phyloP scores from a whole-genome alignment of 78 protist species.

The Dictyostelium intermedium region DNA sequence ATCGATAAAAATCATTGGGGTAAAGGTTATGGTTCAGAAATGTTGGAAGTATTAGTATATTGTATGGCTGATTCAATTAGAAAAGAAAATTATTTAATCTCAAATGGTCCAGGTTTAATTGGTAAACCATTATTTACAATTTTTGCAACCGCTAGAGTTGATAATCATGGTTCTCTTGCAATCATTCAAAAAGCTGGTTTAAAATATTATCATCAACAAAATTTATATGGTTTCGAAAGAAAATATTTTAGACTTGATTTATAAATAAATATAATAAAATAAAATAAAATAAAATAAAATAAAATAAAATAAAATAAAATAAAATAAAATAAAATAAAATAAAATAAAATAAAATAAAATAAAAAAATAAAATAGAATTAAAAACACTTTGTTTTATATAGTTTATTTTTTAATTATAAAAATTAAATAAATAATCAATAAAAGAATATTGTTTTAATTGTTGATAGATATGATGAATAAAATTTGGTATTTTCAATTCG shows the following conservation, averaged over 20 bases:
- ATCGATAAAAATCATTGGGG: not conserved
- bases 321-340: too few species aligned
- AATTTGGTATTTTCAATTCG: slow-evolving; percentile 4
- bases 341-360: too few species aligned
- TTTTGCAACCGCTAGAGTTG: not conserved
- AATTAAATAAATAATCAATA: not conserved
- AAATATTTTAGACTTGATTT: not conserved
- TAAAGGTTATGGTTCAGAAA: not conserved
- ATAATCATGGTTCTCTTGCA: not conserved
- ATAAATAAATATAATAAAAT: too few species aligned
- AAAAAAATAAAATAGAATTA: too few species aligned
- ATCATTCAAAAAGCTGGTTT: not conserved
- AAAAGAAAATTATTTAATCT: not conserved
- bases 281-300: too few species aligned
- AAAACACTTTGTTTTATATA: too few species aligned
- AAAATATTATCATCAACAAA: not conserved
- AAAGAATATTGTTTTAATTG: not conserved
- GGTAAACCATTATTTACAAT: slow-evolving; percentile 3
- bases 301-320: too few species aligned
- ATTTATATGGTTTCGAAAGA: not conserved
- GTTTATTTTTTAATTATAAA: too few species aligned
- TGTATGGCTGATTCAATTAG: not conserved
- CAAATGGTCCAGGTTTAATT: not conserved
- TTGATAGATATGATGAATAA: slow-evolving; percentile 1
- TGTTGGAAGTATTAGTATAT: not conserved